These are phyloP conservation scores for Penicillium sp. DNA, from an alignment of 2,329 filamentous ascomycete genomes.

Conservation along the genomic window DNA sequence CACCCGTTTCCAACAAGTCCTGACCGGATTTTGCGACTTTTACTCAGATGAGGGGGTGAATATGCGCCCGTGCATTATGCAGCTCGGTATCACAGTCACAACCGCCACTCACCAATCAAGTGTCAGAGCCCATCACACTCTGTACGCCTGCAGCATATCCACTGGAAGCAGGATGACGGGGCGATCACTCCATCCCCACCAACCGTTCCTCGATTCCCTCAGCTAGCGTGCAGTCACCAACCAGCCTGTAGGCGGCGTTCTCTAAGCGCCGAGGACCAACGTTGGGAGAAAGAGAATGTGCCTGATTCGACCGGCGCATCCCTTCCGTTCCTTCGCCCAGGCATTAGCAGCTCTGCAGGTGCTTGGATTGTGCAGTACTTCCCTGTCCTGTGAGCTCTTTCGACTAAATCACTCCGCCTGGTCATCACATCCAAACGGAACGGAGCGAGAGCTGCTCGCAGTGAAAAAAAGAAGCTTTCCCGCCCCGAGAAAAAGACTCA, in stretches of 20 bases:
- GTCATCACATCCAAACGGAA: slow-evolving; percentile 15
- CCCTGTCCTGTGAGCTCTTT: neutral
- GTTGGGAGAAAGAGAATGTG: neutral
- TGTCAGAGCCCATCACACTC: slow-evolving; percentile 22
- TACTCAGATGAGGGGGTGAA: slow-evolving; percentile 6
- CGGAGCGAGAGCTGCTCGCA: slow-evolving; percentile 8
- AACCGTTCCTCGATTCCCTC: slow-evolving; percentile 4
- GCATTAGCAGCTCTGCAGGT: slow-evolving; percentile 7
- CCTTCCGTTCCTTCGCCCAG: neutral
- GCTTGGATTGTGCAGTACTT: slow-evolving; percentile 6
- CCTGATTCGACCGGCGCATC: slow-evolving; percentile 20
- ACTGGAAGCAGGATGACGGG: slow-evolving; percentile 7
- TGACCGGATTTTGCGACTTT: neutral
- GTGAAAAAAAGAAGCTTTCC: slow-evolving; percentile 30
- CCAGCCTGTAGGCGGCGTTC: slow-evolving; percentile 20
- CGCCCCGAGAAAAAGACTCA: slow-evolving; percentile 7
- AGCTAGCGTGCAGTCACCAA: neutral
- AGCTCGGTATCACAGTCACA: slow-evolving; percentile 38
- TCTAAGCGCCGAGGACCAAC: slow-evolving; percentile 24
- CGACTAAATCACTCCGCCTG: slow-evolving; percentile 11
- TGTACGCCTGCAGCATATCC: slow-evolving; percentile 15
- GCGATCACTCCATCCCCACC: slow-evolving; percentile 10
- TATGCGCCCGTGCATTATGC: slow-evolving; percentile 27
- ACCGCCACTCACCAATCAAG: slow-evolving; percentile 25
- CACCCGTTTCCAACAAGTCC: neutral